phyloP scores from a whole-genome alignment of 306 rosid genomes.

The Urtica urens region DNA sequence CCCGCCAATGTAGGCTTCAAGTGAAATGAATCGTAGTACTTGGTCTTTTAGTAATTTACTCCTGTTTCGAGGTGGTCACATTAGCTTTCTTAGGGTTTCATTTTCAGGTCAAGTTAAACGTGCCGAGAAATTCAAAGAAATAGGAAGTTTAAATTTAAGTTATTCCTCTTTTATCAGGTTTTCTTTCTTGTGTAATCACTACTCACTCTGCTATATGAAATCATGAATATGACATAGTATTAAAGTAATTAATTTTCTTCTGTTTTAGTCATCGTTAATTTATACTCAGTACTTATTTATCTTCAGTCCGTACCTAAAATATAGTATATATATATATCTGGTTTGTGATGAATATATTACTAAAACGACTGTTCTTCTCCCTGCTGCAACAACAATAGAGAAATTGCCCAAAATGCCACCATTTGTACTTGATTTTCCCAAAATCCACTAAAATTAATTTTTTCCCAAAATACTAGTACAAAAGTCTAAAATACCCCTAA shows the following conservation, averaged over 20 bases:
- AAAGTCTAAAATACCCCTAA: too few relatives aligned
- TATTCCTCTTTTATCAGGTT: not conserved
- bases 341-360: not conserved
- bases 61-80: slow-evolving; percentile 12
- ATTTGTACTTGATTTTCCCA: too few relatives aligned
- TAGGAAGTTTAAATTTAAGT: slow-evolving; percentile 3
- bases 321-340: not conserved
- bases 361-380: not conserved
- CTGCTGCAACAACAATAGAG: not conserved
- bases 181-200: slow-evolving; percentile 5
- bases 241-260: too few relatives aligned
- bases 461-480: too few relatives aligned
- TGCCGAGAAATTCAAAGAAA: slow-evolving; percentile 9
- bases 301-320: not conserved
- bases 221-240: too few relatives aligned
- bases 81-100: slow-evolving; percentile 13
- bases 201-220: slow-evolving; percentile 2
- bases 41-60: slow-evolving; percentile 3
- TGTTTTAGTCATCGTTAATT: slow-evolving; percentile 12
- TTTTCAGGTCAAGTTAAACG: slow-evolving; percentile 17
- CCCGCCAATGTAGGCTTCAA: slow-evolving; percentile 74
- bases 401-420: not conserved
- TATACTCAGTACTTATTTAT: not conserved
- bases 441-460: too few relatives aligned
- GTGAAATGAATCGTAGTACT: slow-evolving; percentile 21